Evolutionary conservation across 768 basidiomycete species (phyloP).

Genomic region (Naganishia antarctica): DNA sequence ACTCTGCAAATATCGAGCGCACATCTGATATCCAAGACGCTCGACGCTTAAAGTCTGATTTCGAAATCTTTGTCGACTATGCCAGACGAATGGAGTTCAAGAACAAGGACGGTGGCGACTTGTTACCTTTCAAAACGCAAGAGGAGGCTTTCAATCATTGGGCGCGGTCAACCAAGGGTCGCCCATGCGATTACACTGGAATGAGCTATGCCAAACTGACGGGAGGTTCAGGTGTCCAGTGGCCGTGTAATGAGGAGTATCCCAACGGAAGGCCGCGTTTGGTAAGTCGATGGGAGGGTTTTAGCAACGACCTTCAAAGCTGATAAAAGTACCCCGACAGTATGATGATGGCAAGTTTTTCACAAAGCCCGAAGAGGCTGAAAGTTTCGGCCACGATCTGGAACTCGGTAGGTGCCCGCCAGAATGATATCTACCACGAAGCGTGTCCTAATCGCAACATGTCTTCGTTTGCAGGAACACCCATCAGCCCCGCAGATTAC

Average conservation of each 20-base stretch:
- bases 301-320: neutral
- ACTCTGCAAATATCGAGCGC: neutral
- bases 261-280: conserved; percentile 24
- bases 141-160: conserved; percentile 33
- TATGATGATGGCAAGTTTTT: conserved; percentile 32
- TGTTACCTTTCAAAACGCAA: conserved; percentile 28
- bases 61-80: conserved; percentile 36
- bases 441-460: no score
- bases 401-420: neutral
- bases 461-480: conserved; percentile 24
- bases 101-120: conserved; percentile 31
- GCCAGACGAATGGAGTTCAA: conserved; percentile 33
- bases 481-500: conserved; percentile 28
- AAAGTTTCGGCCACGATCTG: conserved; percentile 30
- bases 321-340: neutral
- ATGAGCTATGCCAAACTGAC: conserved; percentile 30
- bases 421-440: neutral
- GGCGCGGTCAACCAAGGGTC: conserved; percentile 29
- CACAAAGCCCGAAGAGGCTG: conserved; percentile 29
- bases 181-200: conserved; percentile 32
- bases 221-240: conserved; percentile 34
- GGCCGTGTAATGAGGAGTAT: conserved; percentile 35
- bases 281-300: neutral
- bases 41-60: conserved; percentile 19
- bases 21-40: neutral